Evolutionary conservation across 2,329 filamentous ascomycete species (phyloP).

Genomic region (Beauveria sp.): DNA sequence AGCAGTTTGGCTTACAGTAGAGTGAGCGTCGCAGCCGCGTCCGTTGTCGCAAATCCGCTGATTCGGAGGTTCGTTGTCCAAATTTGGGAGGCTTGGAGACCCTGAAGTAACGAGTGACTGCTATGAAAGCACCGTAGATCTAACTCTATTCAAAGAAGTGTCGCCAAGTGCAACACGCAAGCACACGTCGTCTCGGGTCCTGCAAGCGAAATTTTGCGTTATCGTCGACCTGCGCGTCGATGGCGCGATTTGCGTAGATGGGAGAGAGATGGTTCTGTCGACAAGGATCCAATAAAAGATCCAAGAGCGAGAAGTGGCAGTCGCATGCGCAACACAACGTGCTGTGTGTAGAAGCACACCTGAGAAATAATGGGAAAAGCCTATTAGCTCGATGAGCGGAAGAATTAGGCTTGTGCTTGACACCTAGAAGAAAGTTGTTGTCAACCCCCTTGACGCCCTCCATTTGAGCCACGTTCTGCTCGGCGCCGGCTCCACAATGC

Average conservation of each 20-base stretch:
- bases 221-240: background rate
- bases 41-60: background rate
- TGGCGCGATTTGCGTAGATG: conserved; percentile 3
- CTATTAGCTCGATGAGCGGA: background rate
- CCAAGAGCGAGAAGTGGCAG: background rate
- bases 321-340: background rate
- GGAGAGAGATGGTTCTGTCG: background rate
- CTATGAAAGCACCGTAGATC: background rate
- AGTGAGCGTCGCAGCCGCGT: background rate
- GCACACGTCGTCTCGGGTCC: background rate
- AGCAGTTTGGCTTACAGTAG: background rate
- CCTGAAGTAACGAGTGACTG: background rate
- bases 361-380: background rate
- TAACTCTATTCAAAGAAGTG: background rate
- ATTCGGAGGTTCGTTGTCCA: background rate
- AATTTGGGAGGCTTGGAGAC: background rate
- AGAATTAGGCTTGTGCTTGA: background rate
- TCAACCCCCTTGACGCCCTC: conserved; percentile 7
- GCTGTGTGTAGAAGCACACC: background rate
- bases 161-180: background rate
- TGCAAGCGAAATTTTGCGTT: background rate
- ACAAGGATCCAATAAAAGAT: background rate
- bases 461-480: conserved; percentile 9
- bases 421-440: background rate
- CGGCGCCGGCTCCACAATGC: conserved; percentile 11